A percentile compares a stretch with the other conserved stretches of the same genome.
Conservation (phyloP, 2,329 filamentous ascomycete species). For the Hypoxylon sp. region DNA sequence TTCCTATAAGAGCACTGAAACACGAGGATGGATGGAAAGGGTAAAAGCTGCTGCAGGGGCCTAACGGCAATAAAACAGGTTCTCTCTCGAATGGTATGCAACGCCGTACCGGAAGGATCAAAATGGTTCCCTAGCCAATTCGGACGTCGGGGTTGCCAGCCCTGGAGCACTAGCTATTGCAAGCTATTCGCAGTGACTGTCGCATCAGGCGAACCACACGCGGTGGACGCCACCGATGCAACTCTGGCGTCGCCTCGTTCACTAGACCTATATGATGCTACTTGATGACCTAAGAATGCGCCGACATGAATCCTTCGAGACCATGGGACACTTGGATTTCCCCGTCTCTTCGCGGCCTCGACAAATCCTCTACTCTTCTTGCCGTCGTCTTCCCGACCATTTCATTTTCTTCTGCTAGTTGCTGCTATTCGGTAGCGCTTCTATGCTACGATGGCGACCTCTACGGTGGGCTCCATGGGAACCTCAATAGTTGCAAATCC, state of each 20-base stretch:
- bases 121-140: background rate
- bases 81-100: slow-evolving; percentile 2
- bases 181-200: background rate
- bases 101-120: slow-evolving; percentile 14
- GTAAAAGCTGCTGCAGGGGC: slow-evolving; percentile 1
- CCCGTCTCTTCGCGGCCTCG: slow-evolving; percentile 5
- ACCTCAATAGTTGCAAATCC: background rate
- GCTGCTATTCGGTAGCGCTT: background rate
- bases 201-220: background rate
- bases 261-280: background rate
- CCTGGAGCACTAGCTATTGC: background rate
- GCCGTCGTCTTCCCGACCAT: background rate
- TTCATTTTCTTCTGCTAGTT: background rate
- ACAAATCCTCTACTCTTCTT: slow-evolving; percentile 6
- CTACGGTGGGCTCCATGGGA: slow-evolving; percentile 6
- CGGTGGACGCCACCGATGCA: slow-evolving; percentile 8
- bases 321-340: slow-evolving; percentile 3
- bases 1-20: slow-evolving; percentile 33
- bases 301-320: slow-evolving; percentile 14
- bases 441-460: slow-evolving; percentile 21
- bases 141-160: background rate
- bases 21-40: slow-evolving; percentile 7
- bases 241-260: slow-evolving; percentile 16
- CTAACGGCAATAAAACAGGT: background rate
- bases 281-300: slow-evolving; percentile 13